A percentile compares a stretch with the other conserved stretches of the same genome.
These are phyloP conservation scores for Cardiospermum halicacabum DNA, from an alignment of 345 rosid genomes.

Conservation along the genomic window DNA sequence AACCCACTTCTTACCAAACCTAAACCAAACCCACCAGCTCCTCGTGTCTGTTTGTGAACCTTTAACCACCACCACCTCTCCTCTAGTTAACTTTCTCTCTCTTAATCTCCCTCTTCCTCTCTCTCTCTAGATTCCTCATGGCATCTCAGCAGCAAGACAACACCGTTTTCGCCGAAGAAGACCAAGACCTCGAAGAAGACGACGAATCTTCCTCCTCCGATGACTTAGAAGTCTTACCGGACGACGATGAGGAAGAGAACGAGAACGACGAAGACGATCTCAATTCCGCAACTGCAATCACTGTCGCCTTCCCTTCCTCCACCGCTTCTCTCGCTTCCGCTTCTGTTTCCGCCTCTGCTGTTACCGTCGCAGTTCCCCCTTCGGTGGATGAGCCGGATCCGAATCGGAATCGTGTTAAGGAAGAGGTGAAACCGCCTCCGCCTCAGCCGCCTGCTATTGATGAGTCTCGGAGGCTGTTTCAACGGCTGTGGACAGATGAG, in stretches of 20 bases:
- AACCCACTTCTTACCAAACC: neutral
- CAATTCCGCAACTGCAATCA: constrained; percentile 21
- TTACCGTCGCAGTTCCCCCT: constrained; percentile 37
- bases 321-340: constrained; percentile 32
- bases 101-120: constrained; percentile 4
- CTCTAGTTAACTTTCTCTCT: constrained; percentile 4
- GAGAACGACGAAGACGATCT: constrained; percentile 40
- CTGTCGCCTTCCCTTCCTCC: constrained; percentile 31
- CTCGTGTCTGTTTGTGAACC: neutral
- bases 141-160: constrained; percentile 59
- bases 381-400: constrained; percentile 19
- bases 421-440: constrained; percentile 17
- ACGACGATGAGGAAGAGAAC: constrained; percentile 38
- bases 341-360: constrained; percentile 33
- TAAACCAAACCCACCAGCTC: neutral
- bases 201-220: constrained; percentile 40
- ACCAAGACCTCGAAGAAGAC: constrained; percentile 42
- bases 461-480: constrained; percentile 76
- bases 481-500: constrained; percentile 95
- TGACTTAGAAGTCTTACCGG: constrained; percentile 63
- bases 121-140: constrained; percentile 37
- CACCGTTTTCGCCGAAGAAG: constrained; percentile 46
- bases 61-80: neutral
- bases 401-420: constrained; percentile 41
- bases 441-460: constrained; percentile 46